Evolutionary conservation across 805 yeast genomes (phyloP).

Genomic region (Wickerhamomyces mucosus): DNA sequence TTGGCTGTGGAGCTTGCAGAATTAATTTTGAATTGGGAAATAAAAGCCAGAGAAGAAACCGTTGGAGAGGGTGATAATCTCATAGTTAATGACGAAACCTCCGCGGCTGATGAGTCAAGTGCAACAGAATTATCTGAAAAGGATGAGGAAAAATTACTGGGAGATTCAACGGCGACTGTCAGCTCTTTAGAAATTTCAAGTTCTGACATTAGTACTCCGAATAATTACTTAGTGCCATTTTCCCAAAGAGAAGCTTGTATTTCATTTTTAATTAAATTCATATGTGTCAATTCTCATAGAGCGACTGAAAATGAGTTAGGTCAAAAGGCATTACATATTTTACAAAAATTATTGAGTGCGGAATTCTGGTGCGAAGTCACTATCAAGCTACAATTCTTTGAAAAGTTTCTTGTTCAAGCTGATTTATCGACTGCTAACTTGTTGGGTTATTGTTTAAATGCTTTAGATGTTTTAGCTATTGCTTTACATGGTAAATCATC

Average conservation of each 20-base stretch:
- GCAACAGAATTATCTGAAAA: constrained; percentile 20
- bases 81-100: background rate
- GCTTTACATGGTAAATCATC: constrained; percentile 70
- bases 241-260: constrained; percentile 84
- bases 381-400: constrained; percentile 82
- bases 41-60: constrained; percentile 26
- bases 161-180: constrained; percentile 5
- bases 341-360: constrained; percentile 63
- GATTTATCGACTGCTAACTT: constrained; percentile 63
- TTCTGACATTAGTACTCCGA: constrained; percentile 36
- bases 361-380: constrained; percentile 81
- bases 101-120: constrained; percentile 22
- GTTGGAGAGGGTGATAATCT: constrained; percentile 3
- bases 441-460: constrained; percentile 77
- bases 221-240: constrained; percentile 54
- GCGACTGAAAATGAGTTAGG: constrained; percentile 81
- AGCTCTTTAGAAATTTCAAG: constrained; percentile 15
- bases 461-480: constrained; percentile 79
- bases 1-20: constrained; percentile 88
- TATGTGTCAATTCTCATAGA: constrained; percentile 77
- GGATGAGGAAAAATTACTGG: constrained; percentile 17
- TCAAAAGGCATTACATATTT: constrained; percentile 67
- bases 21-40: constrained; percentile 79
- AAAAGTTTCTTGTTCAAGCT: constrained; percentile 70
- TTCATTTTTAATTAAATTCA: constrained; percentile 77